Base-by-base conservation (phyloP, 805 yeast genomes). In the Suhomyces sp. region DNA sequence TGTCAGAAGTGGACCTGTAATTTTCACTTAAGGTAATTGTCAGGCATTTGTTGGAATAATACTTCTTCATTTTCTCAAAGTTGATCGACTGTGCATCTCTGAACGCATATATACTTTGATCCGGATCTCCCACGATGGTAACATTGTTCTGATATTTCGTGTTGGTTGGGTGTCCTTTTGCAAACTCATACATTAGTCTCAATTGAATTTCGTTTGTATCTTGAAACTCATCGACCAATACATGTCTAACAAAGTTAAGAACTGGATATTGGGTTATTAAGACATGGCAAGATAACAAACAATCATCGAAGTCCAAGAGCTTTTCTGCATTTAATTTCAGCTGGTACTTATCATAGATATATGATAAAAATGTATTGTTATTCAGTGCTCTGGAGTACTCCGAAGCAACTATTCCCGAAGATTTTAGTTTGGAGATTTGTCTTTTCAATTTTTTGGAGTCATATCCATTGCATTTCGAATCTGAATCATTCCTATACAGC, bases 71-170 rank as follows among this genome's bases (percentile, higher is more conserved):
- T 10, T 64, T 63, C 25, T 61, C 60, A 48, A 90, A 86, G 48
- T 85, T 88, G 12, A 67, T 62, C 1, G 82, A 68, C 22, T 79
- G 78, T 0, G 97, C 97, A 49, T 82, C 79, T 41, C 98, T 67
- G 48, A 91, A 91, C 0, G 83, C 88, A 56, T 93, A 91, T 15
- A 91, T 91, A 51, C 95, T 82, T 58, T 91, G 98, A 57, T 93
- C 96, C 0, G 96, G 96, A 53, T 91, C 98, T 1, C 98, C 98
- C 2, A 91, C 97, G 1, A 88, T 81, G 0, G 97, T 86, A 6
- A 91, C 72, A 39, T 81, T 81, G 41, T 77, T 54, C 23, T 66
- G 68, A 13, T 52, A 26, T 5, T 28, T 19, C 5, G 42, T 19
- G 13, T 60, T 55, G 3, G 57, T 49, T 25, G 72, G 65, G 38